Evolutionary conservation across 1,284 basidiomycete species (phyloP), one percentile per base, ranked within the genome.

Genomic region (Sphaerobolus stellatus): DNA sequence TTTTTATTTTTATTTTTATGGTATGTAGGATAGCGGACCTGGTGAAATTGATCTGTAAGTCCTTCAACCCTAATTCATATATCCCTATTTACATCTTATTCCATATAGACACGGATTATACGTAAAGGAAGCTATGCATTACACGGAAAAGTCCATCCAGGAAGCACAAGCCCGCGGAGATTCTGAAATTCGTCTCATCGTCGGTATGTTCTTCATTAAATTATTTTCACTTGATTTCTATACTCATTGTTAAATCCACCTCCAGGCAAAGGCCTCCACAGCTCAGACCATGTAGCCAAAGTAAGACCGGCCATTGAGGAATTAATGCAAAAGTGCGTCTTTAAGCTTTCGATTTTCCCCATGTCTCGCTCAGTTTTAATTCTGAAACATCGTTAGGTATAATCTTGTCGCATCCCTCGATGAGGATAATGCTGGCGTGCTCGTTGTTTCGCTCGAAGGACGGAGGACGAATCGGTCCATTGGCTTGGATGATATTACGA

Each of bases 241-340:
- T 25, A 16, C n/a, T 24, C 7, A 45, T 22, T 11, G 5, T 16
- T 13, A 22, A 7, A 41, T 34, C 56, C 76, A 65, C 64, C 28
- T 62, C 16, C 56, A 76, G 85, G 86, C 6, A 91, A 93, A 71
- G 95, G 95, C 13, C 75, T 95, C 20, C 96, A 99, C 70, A 95
- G 92, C 25, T 72, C 80, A 47, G 81, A 84, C 27, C 86, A 89
- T 52, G 79, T 84, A 13, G 88, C 92, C 1, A 97, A 97, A 73
- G 83, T 98, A 68, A 95, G 92, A 67, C 96, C 96, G 20, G 95
- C 94, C 3, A 89, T 99, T 47, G 90, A 91, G 68, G 86, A 90
- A 48, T 74, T 98, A 54, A 92, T 95, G 83, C 77, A 79, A 58
- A 90, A 88, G 88, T 90, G 61, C 36, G 78, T 67, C 9, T 14